Conservation (phyloP, 2,329 filamentous ascomycete genomes). For the Purpureocillium takamizusanense region DNA sequence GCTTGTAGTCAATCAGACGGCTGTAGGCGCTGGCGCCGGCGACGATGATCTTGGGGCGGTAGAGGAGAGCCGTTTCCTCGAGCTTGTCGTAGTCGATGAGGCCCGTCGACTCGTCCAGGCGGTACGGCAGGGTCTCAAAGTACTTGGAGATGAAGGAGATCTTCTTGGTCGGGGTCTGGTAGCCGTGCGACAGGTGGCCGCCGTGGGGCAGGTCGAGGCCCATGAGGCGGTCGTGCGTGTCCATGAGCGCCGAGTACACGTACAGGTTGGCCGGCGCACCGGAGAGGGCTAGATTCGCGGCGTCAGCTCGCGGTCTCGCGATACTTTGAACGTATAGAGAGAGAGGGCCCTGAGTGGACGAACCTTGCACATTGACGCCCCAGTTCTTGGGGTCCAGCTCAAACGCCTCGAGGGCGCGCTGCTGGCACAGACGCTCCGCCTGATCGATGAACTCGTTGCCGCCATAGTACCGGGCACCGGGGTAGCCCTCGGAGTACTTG, state of each 20-base stretch:
- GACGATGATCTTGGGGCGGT: conserved; percentile 91
- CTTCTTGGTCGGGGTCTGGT: conserved; percentile 88
- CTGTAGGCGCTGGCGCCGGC: conserved; percentile 95
- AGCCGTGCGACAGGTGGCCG: conserved; percentile 91
- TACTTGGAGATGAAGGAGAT: conserved; percentile 99
- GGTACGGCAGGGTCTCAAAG: conserved; percentile 96
- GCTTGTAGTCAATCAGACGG: conserved; percentile 87
- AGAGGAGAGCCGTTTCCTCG: conserved; percentile 77
- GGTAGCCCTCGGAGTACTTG: conserved; percentile 98
- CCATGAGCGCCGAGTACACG: conserved; percentile 89
- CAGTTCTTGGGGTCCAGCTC: conserved; percentile 76
- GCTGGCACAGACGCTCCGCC: conserved; percentile 81
- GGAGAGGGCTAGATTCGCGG: conserved; percentile 55
- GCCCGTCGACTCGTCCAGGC: conserved; percentile 80
- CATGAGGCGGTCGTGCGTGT: conserved; percentile 92
- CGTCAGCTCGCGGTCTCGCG: too few species aligned
- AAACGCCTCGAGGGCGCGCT: conserved; percentile 82
- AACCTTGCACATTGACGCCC: conserved; percentile 93
- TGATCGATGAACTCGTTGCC: conserved; percentile 95
- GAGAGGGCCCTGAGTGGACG: conserved; percentile 19
- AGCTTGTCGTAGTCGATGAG: conserved; percentile 92
- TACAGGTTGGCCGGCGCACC: conserved; percentile 71
- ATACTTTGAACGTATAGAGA: too few species aligned
- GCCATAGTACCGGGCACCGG: conserved; percentile 91
- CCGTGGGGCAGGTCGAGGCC: conserved; percentile 93